These are phyloP conservation scores for Aspergillus diversus DNA, from an alignment of 495 filamentous ascomycete genomes.

Conservation along the genomic window DNA sequence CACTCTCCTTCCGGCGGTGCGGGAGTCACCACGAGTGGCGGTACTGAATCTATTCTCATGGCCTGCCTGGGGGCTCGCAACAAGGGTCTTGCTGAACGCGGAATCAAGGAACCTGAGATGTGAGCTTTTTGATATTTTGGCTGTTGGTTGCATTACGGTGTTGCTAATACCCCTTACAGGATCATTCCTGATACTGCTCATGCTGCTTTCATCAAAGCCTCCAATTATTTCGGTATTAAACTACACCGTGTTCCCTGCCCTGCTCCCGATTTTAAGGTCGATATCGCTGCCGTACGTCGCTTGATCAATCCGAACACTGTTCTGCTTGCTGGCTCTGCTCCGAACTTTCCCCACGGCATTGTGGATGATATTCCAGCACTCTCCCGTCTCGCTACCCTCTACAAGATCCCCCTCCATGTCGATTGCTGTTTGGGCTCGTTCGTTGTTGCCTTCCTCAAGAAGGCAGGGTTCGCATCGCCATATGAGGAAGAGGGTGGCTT, in stretches of 20 bases:
- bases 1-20: conserved; percentile 83
- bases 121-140: conserved; percentile 39
- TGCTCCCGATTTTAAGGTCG: conserved; percentile 81
- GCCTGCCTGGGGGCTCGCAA: conserved; percentile 86
- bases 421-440: conserved; percentile 98
- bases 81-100: conserved; percentile 81
- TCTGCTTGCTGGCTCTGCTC: conserved; percentile 90
- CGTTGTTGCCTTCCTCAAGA: conserved; percentile 85
- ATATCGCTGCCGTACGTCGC: conserved; percentile 73
- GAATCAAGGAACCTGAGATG: conserved; percentile 95
- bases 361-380: conserved; percentile 91
- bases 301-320: conserved; percentile 97
- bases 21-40: conserved; percentile 89
- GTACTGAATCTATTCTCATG: conserved; percentile 96
- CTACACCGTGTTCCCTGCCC: conserved; percentile 89
- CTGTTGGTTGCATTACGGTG: conserved; percentile 3
- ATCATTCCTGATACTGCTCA: conserved; percentile 94
- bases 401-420: conserved; percentile 86
- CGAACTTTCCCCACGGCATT: conserved; percentile 97
- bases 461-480: conserved; percentile 75
- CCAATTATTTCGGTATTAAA: conserved; percentile 93
- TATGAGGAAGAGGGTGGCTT: conserved; percentile 73
- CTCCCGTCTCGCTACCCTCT: conserved; percentile 78
- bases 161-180: conserved; percentile 50
- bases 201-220: conserved; percentile 94